These are phyloP conservation scores for Trichaptum fuscoviolaceum DNA, from an alignment of 768 basidiomycete genomes.

Conservation along the genomic window DNA sequence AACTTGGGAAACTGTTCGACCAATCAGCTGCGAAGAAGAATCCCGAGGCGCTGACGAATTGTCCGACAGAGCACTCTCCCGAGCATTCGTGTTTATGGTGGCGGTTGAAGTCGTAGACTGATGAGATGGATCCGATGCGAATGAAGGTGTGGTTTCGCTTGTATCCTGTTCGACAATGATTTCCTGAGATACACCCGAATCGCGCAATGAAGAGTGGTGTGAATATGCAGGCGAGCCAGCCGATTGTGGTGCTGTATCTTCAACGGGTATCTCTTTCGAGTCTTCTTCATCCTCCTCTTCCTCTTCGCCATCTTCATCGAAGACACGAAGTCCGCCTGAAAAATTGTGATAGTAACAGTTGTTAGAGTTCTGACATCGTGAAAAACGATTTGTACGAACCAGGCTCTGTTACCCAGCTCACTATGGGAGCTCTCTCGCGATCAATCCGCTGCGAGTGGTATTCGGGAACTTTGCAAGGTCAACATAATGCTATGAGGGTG, in stretches of 20 bases:
- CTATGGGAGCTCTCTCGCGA: neutral
- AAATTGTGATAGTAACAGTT: neutral
- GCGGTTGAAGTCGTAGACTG: neutral
- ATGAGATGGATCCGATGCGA: slow-evolving; percentile 17
- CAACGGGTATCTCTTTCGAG: slow-evolving; percentile 14
- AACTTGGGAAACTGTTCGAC: slow-evolving; percentile 41
- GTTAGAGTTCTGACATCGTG: neutral
- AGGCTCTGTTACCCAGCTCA: slow-evolving; percentile 3
- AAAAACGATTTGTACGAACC: neutral
- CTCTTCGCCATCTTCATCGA: slow-evolving; percentile 31
- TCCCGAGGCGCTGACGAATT: neutral
- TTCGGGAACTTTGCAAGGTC: neutral
- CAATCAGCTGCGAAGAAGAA: slow-evolving; percentile 2
- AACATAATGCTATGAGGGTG: neutral
- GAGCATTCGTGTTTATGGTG: neutral
- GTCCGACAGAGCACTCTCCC: neutral
- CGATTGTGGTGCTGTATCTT: neutral
- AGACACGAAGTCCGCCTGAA: neutral
- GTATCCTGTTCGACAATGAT: slow-evolving; percentile 61
- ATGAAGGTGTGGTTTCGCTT: slow-evolving; percentile 41
- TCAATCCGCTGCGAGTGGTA: neutral
- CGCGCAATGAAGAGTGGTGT: slow-evolving; percentile 39
- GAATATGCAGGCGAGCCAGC: neutral
- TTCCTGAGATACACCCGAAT: slow-evolving; percentile 55
- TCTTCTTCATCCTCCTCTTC: slow-evolving; percentile 42